Evolutionary conservation across 805 yeast species (phyloP).

Genomic region (Candida incommunis): DNA sequence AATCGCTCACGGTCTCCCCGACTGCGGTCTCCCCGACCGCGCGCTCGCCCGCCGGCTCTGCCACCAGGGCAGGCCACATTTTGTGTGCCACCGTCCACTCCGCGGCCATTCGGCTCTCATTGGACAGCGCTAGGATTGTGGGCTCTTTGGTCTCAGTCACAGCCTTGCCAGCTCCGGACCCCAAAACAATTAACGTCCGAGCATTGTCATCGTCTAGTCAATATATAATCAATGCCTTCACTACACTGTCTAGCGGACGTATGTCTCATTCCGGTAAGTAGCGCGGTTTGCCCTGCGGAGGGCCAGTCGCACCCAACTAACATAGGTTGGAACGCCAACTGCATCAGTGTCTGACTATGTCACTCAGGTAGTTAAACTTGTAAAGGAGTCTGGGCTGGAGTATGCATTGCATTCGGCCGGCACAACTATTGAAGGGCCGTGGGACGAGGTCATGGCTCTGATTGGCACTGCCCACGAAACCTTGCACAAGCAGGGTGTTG

Average conservation of each 20-base stretch:
- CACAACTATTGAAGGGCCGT: conserved; percentile 83
- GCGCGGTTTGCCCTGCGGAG: background rate
- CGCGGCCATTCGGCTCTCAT: too few relatives aligned
- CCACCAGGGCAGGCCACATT: too few relatives aligned
- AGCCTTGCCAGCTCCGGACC: too few relatives aligned
- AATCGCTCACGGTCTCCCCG: too few relatives aligned
- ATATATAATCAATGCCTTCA: background rate
- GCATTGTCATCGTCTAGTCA: too few relatives aligned
- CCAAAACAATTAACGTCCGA: too few relatives aligned
- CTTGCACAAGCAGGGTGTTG: conserved; percentile 57
- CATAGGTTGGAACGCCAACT: conserved; percentile 57
- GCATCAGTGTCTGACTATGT: conserved; percentile 76
- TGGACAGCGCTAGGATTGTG: too few relatives aligned
- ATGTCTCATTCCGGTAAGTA: conserved; percentile 65
- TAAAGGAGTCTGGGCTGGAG: conserved; percentile 46
- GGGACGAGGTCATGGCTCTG: conserved; percentile 72
- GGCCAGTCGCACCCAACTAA: conserved; percentile 3
- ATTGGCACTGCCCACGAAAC: conserved; percentile 67
- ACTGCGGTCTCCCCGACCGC: too few relatives aligned
- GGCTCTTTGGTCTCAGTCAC: too few relatives aligned
- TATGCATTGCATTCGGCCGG: conserved; percentile 83
- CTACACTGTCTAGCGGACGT: conserved; percentile 72
- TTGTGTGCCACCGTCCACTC: too few relatives aligned
- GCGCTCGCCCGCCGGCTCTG: too few relatives aligned
- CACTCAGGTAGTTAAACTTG: conserved; percentile 50